Base-by-base conservation (phyloP, 2,329 filamentous ascomycete species). In the Rhynchosporium secalis region DNA sequence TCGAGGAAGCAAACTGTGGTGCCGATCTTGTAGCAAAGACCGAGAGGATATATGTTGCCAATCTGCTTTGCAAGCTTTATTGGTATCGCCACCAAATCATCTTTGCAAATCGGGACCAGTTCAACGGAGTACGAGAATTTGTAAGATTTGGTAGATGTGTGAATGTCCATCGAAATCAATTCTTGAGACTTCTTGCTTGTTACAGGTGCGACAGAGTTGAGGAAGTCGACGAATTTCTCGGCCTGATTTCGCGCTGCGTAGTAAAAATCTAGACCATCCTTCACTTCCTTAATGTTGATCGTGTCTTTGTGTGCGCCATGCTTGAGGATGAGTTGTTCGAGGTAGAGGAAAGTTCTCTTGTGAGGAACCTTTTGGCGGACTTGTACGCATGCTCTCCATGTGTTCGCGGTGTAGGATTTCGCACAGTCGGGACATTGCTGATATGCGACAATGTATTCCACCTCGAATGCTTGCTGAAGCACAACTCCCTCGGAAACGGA, bases 211-310 rank as follows among this genome's bases (percentile, higher is more conserved):
- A 96, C 89, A 0, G 92, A 94, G 69, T 86, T 86, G 65, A 97
- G 80, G 75, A 97, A 96, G 76, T 98, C 93, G 65, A 96, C 86
- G 75, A 96, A 94, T 72, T 91, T 92, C 73, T 96, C 92, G 7
- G 93, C 94, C 71, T 96, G 90, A 73, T 97, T 99, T 71, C 91
- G 83, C 62, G 90, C 87, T 0, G 91, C 84, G 73, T 95, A 99
- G 82, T 88, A 99, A 76, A 99, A 99, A 75, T 99, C 95, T 63
- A 99, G 87, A 1, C 95, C 95, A 71, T 97, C 92, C 77, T 93
- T 93, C 33, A 91, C 90, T 78, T 99, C 95, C 75, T 96, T 97
- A 78, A 99, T 99, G 76, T 98, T 99, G 77, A 97, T 93, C 0
- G 94, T 95, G 70, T 99, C 93, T 68, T 86, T 85, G 76, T 96